Base-by-base conservation (phyloP, 2,329 filamentous ascomycete genomes). In the Colletotrichum falcatum region DNA sequence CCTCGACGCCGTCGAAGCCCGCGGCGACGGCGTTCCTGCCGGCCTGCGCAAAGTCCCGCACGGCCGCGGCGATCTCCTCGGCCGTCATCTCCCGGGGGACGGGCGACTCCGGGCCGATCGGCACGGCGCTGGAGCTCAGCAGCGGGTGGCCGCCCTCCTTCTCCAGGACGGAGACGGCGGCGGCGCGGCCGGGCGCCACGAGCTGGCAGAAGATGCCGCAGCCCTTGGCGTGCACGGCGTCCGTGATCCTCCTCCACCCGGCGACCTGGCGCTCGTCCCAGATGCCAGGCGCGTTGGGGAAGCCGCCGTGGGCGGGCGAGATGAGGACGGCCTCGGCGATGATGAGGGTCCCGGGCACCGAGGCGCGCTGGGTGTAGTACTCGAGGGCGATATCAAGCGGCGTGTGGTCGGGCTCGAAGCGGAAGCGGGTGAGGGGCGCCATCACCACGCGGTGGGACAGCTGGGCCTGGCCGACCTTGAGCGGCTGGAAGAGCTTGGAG, bases 1-100 rank as follows among this genome's bases (percentile, higher is more conserved):
- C 77, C 72, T 95, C 92, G 55, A 95, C 87, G 0, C 89, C 90
- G 74, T 95, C 92, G 39, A 91, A 91, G 0, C 92, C 92, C 0
- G 88, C 89, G 0, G 83, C 81, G 0, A 93, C 78, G 0, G 91
- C 87, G 12, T 88, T 84, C 73, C 84, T 83, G 0, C 86, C 80
- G 0, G 87, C 86, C 0, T 81, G 83, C 0, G 83, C 86, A 77
- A 86, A 94, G 0, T 87, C 87, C 0, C 79, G 76, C 73, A 91
- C 89, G 71, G 90, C 83, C 1, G 84, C 78, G 58, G 89, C 81
- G 61, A 95, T 94, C 33, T 94, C 91, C 0, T 85, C 79, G 16
- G 86, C 79, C 0, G 88, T 90, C 87, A 95, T 88, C 5, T 86
- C 88, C 62, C 86, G 87, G 0, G 91, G 91, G 0, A 86, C 84